Evolutionary conservation across 768 basidiomycete species (phyloP).

Genomic region (Collybia sordida): DNA sequence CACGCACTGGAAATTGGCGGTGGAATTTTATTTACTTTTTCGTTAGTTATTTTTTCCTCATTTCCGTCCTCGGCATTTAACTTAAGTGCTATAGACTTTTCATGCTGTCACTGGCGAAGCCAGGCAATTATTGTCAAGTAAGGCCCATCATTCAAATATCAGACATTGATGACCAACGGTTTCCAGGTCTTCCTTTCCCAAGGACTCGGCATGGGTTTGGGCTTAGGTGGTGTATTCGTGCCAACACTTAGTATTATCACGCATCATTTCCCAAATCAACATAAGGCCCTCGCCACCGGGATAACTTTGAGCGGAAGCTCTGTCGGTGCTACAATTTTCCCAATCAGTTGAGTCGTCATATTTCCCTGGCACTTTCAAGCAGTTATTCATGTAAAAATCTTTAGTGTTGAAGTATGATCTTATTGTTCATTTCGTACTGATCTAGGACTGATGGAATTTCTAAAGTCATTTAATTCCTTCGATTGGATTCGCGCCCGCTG

Average conservation of each 20-base stretch:
- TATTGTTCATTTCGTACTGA: no score
- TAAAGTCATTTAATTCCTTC: no score
- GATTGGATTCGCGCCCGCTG: slow-evolving; percentile 22
- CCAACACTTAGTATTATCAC: slow-evolving; percentile 41
- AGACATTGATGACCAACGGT: background rate
- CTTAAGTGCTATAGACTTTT: slow-evolving; percentile 23
- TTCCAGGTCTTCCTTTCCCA: slow-evolving; percentile 21
- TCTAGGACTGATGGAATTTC: background rate
- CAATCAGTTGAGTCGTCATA: slow-evolving; percentile 20
- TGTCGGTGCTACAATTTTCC: slow-evolving; percentile 32
- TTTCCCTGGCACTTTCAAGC: background rate
- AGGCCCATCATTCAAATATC: background rate
- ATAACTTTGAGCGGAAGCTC: slow-evolving; percentile 37
- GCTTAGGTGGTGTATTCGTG: slow-evolving; percentile 35
- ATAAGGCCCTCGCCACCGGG: slow-evolving; percentile 42
- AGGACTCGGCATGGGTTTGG: slow-evolving; percentile 32
- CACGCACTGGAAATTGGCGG: slow-evolving; percentile 12
- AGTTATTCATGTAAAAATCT: slow-evolving; percentile 14
- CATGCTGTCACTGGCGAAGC: slow-evolving; percentile 37
- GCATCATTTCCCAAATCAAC: slow-evolving; percentile 38
- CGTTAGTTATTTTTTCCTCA: slow-evolving; percentile 6
- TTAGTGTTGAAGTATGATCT: no score
- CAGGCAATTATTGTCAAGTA: slow-evolving; percentile 33
- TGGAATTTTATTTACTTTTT: slow-evolving; percentile 16
- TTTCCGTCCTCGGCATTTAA: background rate